A percentile compares a stretch with the other conserved stretches of the same genome.
These are phyloP conservation scores for Morella rubra DNA, from an alignment of 306 rosid species.

Conservation along the genomic window DNA sequence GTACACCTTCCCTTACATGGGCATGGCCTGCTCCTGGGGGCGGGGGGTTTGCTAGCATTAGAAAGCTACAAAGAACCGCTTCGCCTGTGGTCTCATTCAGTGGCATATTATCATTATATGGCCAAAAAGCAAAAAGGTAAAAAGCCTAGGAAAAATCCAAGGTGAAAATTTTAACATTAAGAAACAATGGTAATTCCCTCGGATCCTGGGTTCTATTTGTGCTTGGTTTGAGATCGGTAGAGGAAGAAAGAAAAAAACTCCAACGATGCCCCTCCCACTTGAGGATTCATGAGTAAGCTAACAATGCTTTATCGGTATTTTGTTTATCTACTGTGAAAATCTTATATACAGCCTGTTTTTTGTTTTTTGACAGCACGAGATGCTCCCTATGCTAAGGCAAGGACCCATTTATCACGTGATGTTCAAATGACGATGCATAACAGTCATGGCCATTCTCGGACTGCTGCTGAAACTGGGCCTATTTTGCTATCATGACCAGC, in stretches of 20 bases:
- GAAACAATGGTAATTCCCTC: background rate
- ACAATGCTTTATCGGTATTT: background rate
- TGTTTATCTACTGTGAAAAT: slow-evolving; percentile 8
- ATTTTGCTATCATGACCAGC: slow-evolving; percentile 60
- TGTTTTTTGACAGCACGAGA: slow-evolving; percentile 69
- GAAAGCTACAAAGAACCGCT: no score
- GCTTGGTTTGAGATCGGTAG: background rate
- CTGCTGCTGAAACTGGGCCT: slow-evolving; percentile 82
- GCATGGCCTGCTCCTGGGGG: no score
- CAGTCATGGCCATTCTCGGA: slow-evolving; percentile 59
- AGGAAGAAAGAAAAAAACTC: no score
- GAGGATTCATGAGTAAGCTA: no score
- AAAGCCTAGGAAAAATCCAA: background rate
- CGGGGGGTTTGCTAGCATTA: no score
- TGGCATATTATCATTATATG: background rate
- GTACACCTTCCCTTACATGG: no score
- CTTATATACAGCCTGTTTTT: slow-evolving; percentile 8
- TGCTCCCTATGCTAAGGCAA: slow-evolving; percentile 87
- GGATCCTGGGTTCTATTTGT: background rate
- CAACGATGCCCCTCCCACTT: no score
- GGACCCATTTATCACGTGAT: slow-evolving; percentile 85
- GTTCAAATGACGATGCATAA: slow-evolving; percentile 82
- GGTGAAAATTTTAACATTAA: background rate
- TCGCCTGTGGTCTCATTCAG: background rate
- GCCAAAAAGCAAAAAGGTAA: background rate